Evolutionary conservation across 345 rosid species (phyloP).

Genomic region (Camelina laxa): DNA sequence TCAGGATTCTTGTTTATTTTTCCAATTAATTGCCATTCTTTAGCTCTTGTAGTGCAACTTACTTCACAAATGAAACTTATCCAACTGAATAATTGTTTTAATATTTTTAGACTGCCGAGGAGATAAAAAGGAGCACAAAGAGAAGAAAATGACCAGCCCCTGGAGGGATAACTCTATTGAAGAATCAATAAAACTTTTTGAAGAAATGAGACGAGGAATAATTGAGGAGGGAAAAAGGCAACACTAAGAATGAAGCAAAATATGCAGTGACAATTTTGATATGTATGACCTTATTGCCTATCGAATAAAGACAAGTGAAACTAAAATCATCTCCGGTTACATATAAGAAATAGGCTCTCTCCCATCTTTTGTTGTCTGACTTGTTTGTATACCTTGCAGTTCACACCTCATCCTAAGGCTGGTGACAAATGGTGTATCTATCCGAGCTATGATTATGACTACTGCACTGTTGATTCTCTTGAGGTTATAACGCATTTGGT

Average conservation of each 20-base stretch:
- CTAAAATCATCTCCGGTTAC: conserved; percentile 37
- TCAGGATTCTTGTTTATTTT: too few species aligned
- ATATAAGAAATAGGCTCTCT: background rate
- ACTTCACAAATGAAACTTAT: too few species aligned
- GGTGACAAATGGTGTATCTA: too few species aligned
- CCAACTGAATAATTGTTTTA: background rate
- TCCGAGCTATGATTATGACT: too few species aligned
- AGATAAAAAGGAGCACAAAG: conserved; percentile 80
- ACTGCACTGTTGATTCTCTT: too few species aligned
- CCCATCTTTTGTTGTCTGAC: conserved; percentile 14
- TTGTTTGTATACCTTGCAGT: background rate
- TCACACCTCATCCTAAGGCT: too few species aligned
- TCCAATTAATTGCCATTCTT: too few species aligned
- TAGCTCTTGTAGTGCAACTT: too few species aligned
- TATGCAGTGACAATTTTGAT: conserved; percentile 90
- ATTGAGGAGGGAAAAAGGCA: conserved; percentile 72
- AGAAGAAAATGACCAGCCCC: conserved; percentile 91
- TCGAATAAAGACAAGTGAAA: conserved; percentile 81
- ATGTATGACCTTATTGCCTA: conserved; percentile 97
- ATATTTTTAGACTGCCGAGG: conserved; percentile 44
- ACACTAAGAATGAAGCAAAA: conserved; percentile 96
- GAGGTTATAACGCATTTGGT: conserved; percentile 69
- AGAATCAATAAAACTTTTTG: too few species aligned
- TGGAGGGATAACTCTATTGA: conserved; percentile 58
- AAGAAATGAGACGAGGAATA: too few species aligned